phyloP scores from a whole-genome alignment of 2,329 filamentous ascomycete species.

The Volutella citrinella region DNA sequence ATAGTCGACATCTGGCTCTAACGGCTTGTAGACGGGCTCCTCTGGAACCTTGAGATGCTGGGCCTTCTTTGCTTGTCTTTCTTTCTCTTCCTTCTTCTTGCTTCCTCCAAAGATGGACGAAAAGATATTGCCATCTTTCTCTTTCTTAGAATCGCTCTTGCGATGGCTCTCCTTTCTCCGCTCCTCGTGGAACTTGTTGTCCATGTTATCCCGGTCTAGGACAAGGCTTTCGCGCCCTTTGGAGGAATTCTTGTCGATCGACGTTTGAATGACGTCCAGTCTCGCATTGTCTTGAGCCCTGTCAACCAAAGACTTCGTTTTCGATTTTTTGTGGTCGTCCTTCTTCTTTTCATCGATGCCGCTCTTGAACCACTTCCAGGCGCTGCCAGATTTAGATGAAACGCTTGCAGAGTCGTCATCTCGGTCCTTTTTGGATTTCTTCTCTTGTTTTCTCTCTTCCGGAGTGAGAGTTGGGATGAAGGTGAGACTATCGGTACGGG shows the following conservation, averaged over 20 bases:
- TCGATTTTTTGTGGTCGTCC: conserved; percentile 66
- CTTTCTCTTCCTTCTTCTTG: conserved; percentile 82
- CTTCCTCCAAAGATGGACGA: conserved; percentile 88
- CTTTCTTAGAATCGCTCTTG: conserved; percentile 79
- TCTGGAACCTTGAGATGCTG: conserved; percentile 75
- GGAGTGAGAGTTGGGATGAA: conserved; percentile 69
- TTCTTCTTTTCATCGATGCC: conserved; percentile 68
- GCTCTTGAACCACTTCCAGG: conserved; percentile 73
- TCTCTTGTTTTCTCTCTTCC: conserved; percentile 74
- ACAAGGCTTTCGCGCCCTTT: conserved; percentile 80
- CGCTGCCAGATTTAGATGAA: conserved; percentile 61
- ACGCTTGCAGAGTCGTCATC: conserved; percentile 59
- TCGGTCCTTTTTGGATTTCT: conserved; percentile 71
- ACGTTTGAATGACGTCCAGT: conserved; percentile 82
- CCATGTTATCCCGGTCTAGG: conserved; percentile 72
- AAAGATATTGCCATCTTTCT: conserved; percentile 91
- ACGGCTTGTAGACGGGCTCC: conserved; percentile 66
- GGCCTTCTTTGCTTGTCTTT: conserved; percentile 70
- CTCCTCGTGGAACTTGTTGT: conserved; percentile 73
- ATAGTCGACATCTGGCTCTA: conserved; percentile 89
- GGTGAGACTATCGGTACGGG: conserved; percentile 71
- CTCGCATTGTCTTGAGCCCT: conserved; percentile 74
- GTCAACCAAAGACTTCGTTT: conserved; percentile 55
- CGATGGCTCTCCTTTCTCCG: conserved; percentile 76
- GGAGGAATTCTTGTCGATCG: conserved; percentile 67